These are phyloP conservation scores for Coccomyxa subellipsoidea DNA, from an alignment of 163 green algal species.

Conservation along the genomic window DNA sequence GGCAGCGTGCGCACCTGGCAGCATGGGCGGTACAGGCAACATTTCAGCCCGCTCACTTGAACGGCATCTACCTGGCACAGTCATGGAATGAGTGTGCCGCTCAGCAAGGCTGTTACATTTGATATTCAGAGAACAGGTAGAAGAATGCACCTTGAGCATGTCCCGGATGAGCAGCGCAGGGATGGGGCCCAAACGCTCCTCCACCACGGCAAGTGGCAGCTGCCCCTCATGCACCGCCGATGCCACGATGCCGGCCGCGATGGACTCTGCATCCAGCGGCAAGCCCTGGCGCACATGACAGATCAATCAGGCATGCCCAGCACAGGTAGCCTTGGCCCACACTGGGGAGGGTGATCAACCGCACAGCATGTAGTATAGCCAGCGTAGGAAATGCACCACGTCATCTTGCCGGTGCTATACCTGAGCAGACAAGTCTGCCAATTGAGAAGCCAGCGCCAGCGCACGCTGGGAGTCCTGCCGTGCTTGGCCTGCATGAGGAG, in stretches of 20 bases:
- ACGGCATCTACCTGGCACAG: too few relatives aligned
- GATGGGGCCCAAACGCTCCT: conserved; percentile 30
- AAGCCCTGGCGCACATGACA: conserved; percentile 38
- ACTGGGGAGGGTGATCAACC: too few relatives aligned
- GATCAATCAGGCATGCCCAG: conserved; percentile 25
- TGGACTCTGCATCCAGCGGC: conserved; percentile 59
- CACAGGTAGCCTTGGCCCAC: too few relatives aligned
- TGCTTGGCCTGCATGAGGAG: neutral
- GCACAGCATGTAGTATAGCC: too few relatives aligned
- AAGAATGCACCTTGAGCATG: conserved; percentile 34
- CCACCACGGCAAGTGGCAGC: conserved; percentile 28
- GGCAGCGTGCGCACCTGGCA: conserved; percentile 50
- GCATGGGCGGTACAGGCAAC: too few relatives aligned
- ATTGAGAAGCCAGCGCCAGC: conserved; percentile 45
- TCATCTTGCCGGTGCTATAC: neutral
- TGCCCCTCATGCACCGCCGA: conserved; percentile 39
- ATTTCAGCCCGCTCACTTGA: too few relatives aligned
- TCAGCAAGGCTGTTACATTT: too few relatives aligned
- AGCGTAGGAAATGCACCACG: too few relatives aligned
- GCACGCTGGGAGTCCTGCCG: conserved; percentile 16
- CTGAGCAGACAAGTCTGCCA: conserved; percentile 55
- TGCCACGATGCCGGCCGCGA: conserved; percentile 67
- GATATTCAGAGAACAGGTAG: too few relatives aligned
- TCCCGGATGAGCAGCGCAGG: conserved; percentile 22
- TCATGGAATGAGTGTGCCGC: too few relatives aligned